These are phyloP conservation scores for Stropharia rugosoannulata DNA, from an alignment of 768 basidiomycete species.

Conservation along the genomic window DNA sequence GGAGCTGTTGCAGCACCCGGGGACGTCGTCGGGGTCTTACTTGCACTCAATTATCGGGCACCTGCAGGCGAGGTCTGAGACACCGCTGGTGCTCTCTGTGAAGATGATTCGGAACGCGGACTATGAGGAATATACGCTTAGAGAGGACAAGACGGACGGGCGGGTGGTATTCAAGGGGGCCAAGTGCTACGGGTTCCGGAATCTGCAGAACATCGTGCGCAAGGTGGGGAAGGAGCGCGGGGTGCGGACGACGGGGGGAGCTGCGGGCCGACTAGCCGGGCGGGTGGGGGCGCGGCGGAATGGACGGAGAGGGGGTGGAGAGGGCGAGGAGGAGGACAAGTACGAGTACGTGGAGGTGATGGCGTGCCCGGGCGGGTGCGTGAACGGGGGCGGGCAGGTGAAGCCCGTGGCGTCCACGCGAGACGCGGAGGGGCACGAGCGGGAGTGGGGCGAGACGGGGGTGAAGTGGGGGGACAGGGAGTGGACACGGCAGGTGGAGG, in stretches of 20 bases:
- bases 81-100: constrained; percentile 48
- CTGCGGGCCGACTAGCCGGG: constrained; percentile 32
- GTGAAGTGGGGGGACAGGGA: constrained; percentile 79
- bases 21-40: constrained; percentile 92
- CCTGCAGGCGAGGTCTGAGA: constrained; percentile 39
- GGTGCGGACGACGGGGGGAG: constrained; percentile 55
- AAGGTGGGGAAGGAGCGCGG: constrained; percentile 88
- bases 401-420: constrained; percentile 36
- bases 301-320: constrained; percentile 25
- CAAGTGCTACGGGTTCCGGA: constrained; percentile 96
- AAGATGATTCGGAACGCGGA: constrained; percentile 70
- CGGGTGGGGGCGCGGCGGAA: constrained; percentile 24
- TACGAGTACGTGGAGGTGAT: constrained; percentile 98
- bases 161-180: constrained; percentile 86
- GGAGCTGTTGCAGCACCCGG: constrained; percentile 73
- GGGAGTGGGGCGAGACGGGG: constrained; percentile 62
- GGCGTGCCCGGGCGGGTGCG: constrained; percentile 98
- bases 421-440: constrained; percentile 65
- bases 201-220: constrained; percentile 94
- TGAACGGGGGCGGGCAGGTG: constrained; percentile 95
- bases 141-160: constrained; percentile 29
- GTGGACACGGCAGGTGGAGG: constrained; percentile 82
- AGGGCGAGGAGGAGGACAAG: constrained; percentile 34
- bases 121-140: constrained; percentile 72
- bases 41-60: constrained; percentile 74